phyloP scores from a whole-genome alignment of 2,329 filamentous ascomycete species.

The Coccinonectria pachysandricola region DNA sequence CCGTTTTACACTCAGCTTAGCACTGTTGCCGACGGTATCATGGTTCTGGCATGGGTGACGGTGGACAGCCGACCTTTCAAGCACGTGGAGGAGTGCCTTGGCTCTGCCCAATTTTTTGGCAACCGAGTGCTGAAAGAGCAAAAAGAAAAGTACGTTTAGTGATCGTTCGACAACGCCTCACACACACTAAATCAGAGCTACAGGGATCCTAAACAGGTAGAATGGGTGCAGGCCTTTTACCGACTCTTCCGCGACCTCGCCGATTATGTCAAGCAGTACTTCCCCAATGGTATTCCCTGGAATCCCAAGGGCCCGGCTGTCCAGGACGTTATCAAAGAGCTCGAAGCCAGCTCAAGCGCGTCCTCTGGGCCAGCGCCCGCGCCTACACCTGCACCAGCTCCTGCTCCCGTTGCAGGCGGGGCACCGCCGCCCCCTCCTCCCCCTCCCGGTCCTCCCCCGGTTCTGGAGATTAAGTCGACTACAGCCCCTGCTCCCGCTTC shows the following conservation, averaged over 20 bases:
- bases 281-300: conserved; percentile 72
- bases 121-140: conserved; percentile 88
- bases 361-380: conserved; percentile 13
- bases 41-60: conserved; percentile 82
- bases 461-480: conserved; percentile 49
- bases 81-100: conserved; percentile 73
- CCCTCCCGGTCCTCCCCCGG: conserved; percentile 59
- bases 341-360: conserved; percentile 24
- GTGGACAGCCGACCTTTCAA: conserved; percentile 75
- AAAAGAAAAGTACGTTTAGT: conserved; percentile 51
- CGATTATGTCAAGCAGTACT: conserved; percentile 78
- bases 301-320: conserved; percentile 69
- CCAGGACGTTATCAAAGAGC: conserved; percentile 50
- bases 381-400: conserved; percentile 29
- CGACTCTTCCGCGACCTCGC: conserved; percentile 75
- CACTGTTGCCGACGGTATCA: conserved; percentile 82
- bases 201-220: conserved; percentile 69
- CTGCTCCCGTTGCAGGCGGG: conserved; percentile 43
- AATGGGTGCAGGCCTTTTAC: conserved; percentile 91
- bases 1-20: conserved; percentile 72
- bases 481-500: conserved; percentile 18
- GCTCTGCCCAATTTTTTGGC: conserved; percentile 84
- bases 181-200: conserved; percentile 3
- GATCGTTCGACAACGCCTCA: background rate
- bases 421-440: conserved; percentile 43